A percentile compares a stretch with the other conserved stretches of the same genome.
Conservation (phyloP, 2,329 filamentous ascomycete genomes). For the Akanthomyces uredinophilus region DNA sequence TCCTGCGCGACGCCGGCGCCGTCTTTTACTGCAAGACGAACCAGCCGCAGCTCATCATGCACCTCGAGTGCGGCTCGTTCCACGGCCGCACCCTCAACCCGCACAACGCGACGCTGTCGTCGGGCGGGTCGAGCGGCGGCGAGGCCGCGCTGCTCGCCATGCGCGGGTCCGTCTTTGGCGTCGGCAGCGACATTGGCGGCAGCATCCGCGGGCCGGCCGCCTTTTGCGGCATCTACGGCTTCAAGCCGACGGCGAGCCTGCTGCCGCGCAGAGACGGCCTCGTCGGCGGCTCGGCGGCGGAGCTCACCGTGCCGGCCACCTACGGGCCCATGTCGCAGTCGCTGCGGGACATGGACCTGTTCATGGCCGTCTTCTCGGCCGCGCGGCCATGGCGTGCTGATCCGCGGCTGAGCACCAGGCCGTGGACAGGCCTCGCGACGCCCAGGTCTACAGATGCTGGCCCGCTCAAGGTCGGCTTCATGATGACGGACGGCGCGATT, state of each 20-base stretch:
- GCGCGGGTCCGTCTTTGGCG: slow-evolving; percentile 32
- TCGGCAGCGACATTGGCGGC: slow-evolving; percentile 36
- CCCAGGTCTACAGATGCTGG: not conserved
- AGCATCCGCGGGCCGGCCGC: slow-evolving; percentile 21
- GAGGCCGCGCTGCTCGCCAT: slow-evolving; percentile 35
- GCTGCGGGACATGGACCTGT: slow-evolving; percentile 31
- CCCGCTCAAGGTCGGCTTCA: slow-evolving; percentile 38
- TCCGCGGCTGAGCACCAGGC: slow-evolving; percentile 27
- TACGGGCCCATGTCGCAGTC: slow-evolving; percentile 30
- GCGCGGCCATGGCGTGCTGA: slow-evolving; percentile 26
- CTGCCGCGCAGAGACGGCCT: not conserved
- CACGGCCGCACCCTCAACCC: slow-evolving; percentile 59
- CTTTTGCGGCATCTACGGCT: slow-evolving; percentile 13
- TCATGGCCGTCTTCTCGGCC: slow-evolving; percentile 24
- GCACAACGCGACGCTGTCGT: slow-evolving; percentile 49
- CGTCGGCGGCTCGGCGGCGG: slow-evolving; percentile 16
- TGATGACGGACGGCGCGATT: slow-evolving; percentile 33
- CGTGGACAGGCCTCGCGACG: slow-evolving; percentile 27
- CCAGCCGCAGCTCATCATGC: slow-evolving; percentile 51
- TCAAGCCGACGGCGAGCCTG: slow-evolving; percentile 6
- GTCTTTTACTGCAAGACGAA: slow-evolving; percentile 65
- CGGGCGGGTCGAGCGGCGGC: slow-evolving; percentile 61
- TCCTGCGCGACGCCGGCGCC: slow-evolving; percentile 54
- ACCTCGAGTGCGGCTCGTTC: slow-evolving; percentile 53
- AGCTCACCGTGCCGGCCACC: slow-evolving; percentile 31